phyloP scores from a whole-genome alignment of 331 rosid species.

The Ulmus americana region DNA sequence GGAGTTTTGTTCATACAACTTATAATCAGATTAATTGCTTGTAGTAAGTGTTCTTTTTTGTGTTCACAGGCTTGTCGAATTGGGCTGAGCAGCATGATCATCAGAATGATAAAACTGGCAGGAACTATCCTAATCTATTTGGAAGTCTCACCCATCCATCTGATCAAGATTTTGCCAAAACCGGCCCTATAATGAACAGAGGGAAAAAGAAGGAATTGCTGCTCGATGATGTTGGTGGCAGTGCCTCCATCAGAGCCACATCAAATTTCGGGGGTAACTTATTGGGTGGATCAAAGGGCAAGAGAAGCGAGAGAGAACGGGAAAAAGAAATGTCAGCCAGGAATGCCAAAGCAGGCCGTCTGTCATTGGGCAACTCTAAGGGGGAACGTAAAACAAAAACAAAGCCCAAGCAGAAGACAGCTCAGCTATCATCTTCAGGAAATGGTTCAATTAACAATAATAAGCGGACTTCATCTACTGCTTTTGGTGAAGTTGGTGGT shows the following conservation, averaged over 20 bases:
- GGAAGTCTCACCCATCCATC: slow-evolving; percentile 42
- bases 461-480: slow-evolving; percentile 32
- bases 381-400: slow-evolving; percentile 65
- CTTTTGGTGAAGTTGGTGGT: slow-evolving; percentile 34
- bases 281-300: slow-evolving; percentile 57
- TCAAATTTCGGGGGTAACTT: slow-evolving; percentile 43
- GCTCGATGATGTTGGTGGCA: slow-evolving; percentile 71
- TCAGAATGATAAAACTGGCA: slow-evolving; percentile 27
- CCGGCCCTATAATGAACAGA: slow-evolving; percentile 50
- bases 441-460: slow-evolving; percentile 40
- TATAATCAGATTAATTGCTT: slow-evolving; percentile 12
- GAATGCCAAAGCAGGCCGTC: slow-evolving; percentile 46
- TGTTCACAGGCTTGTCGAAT: slow-evolving; percentile 45
- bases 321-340: slow-evolving; percentile 48
- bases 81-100: slow-evolving; percentile 33
- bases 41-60: slow-evolving; percentile 14
- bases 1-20: background rate
- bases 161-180: slow-evolving; percentile 47
- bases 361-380: slow-evolving; percentile 43
- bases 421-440: slow-evolving; percentile 53
- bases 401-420: slow-evolving; percentile 68
- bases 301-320: slow-evolving; percentile 73
- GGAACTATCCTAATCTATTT: slow-evolving; percentile 24
- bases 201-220: slow-evolving; percentile 71
- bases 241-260: slow-evolving; percentile 44